Percentiles rank a stretch among this genome's conserved stretches.
Conservation (phyloP, 192 early-diverging fungal species). For the Piromyces finnis region DNA sequence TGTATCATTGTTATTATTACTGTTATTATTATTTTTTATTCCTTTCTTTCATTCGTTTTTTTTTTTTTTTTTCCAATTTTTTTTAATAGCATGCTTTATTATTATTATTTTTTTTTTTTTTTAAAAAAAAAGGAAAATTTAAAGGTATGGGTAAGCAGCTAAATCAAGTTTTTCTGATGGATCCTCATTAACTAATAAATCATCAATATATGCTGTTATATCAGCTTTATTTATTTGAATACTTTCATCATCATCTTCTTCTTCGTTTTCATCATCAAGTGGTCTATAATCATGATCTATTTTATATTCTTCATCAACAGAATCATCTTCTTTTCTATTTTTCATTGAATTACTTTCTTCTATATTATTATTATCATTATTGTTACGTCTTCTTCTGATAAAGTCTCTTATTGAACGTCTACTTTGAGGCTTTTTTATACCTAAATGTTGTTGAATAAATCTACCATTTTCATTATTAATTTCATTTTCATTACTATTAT, state of each 20-base stretch:
- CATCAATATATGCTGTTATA: background rate
- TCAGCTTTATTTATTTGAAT: background rate
- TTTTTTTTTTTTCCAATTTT: too few relatives aligned
- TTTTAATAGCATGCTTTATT: too few relatives aligned
- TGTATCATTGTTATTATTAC: too few relatives aligned
- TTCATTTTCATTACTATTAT: background rate
- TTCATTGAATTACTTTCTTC: background rate
- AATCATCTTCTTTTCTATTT: background rate
- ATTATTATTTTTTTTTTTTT: too few relatives aligned
- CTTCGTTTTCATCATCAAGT: background rate
- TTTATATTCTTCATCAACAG: background rate
- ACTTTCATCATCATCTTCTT: background rate
- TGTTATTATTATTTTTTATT: too few relatives aligned
- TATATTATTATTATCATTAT: background rate
- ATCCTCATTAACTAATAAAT: background rate
- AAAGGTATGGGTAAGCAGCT: conserved; percentile 1
- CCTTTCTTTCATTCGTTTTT: too few relatives aligned
- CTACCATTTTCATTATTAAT: background rate
- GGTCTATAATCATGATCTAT: background rate
- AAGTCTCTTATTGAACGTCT: background rate
- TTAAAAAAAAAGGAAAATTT: too few relatives aligned
- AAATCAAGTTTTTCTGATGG: background rate
- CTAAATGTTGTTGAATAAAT: background rate
- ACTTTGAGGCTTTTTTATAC: background rate
- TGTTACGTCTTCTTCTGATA: background rate